Base-by-base conservation (phyloP, 2,329 filamentous ascomycete genomes). In the Aspergillus proliferans region DNA sequence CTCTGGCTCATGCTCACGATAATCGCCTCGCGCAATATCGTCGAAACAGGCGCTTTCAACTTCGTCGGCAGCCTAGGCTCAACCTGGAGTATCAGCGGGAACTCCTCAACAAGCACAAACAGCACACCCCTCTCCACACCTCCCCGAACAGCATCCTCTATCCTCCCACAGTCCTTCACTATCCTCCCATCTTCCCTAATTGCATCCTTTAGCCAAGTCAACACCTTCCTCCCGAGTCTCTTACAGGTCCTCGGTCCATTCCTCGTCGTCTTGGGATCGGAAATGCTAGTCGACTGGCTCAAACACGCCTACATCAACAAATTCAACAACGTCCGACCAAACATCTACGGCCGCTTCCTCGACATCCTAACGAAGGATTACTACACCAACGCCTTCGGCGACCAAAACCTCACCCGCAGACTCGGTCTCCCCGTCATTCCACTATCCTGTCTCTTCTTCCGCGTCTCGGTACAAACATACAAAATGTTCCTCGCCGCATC, bases 281-380 rank as follows among this genome's bases (percentile, higher is more conserved):
- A 98, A 71, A 96, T 96, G 85, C 73, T 95, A 7, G 93, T 98
- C 2, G 93, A 98, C 70, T 91, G 88, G 81, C 81, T 96, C 67
- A 98, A 98, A 69, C 94, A 98, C 65, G 89, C 89, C 19, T 98
- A 97, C 66, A 94, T 98, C 66, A 91, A 85, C 65, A 98, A 98
- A 66, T 98, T 98, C 75, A 98, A 98, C 76, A 95, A 95, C 60
- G 90, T 91, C 58, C 92, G 93, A 55, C 93, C 93, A 3, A 82
- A 81, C 6, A 87, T 98, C 48, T 98, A 98, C 67, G 81, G 83
- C 46, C 83, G 90, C 21, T 95, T 93, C 64, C 79, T 97, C 14
- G 94, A 98, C 63, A 88, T 98, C 4, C 74, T 98, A 6, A 91
- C 90, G 57, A 97, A 97, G 68, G 93, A 98, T 67, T 98, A 98